Percentiles rank a stretch among this genome's conserved stretches.
These are phyloP conservation scores for Aspergillus cavernicola DNA, from an alignment of 495 filamentous ascomycete genomes.

Conservation along the genomic window DNA sequence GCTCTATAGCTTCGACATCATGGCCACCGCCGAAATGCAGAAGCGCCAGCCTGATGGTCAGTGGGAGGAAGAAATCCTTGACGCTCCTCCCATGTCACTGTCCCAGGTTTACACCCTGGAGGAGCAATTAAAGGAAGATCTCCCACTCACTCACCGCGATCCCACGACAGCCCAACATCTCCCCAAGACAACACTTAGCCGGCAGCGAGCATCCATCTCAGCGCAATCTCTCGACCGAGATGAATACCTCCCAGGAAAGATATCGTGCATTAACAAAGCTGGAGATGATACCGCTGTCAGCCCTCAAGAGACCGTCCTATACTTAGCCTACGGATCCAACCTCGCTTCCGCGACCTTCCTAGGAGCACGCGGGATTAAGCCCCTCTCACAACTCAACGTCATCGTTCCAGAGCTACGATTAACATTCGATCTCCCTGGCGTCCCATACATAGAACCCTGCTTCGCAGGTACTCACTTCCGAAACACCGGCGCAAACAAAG, in stretches of 20 bases:
- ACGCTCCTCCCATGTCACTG: background rate
- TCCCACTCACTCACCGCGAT: background rate
- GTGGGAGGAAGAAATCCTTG: background rate
- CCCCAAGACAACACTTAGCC: constrained; percentile 5
- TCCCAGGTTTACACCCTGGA: constrained; percentile 9
- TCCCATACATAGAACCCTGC: constrained; percentile 87
- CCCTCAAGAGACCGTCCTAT: constrained; percentile 61
- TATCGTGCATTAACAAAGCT: constrained; percentile 15
- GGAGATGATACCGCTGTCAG: constrained; percentile 13
- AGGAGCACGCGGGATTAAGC: constrained; percentile 69
- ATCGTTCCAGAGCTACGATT: constrained; percentile 71
- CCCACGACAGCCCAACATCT: background rate
- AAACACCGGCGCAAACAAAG: constrained; percentile 29
- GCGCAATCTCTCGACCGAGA: constrained; percentile 15
- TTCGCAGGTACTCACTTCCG: constrained; percentile 76
- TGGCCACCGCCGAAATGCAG: background rate
- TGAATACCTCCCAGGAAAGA: constrained; percentile 24
- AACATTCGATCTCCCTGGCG: constrained; percentile 78
- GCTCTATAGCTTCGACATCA: no score
- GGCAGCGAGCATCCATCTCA: constrained; percentile 13
- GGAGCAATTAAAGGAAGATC: constrained; percentile 11
- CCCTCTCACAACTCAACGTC: constrained; percentile 73
- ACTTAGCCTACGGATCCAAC: constrained; percentile 95
- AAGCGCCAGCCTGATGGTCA: background rate
- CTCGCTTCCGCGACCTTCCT: constrained; percentile 72